Evolutionary conservation across 495 filamentous ascomycete species (phyloP), one percentile per base, ranked within the genome.

Genomic region (Penicillium mononematosum): DNA sequence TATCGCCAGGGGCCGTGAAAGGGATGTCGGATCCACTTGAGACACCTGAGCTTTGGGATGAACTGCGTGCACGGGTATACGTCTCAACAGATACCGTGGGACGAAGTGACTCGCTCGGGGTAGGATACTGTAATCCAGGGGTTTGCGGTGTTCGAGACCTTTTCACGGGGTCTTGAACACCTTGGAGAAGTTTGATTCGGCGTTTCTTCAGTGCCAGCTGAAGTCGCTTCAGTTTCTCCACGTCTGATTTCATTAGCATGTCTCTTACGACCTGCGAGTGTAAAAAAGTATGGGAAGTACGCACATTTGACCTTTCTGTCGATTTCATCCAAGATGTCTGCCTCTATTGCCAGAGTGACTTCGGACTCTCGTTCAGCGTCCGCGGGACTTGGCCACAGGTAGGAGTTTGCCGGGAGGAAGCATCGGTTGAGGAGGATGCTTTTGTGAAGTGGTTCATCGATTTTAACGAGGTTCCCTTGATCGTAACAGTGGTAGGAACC

Each of bases 141-240:
- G n/a, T 36, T 3, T 55, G 53, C 27, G 43, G 32, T 4, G 43
- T 47, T 4, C 19, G 8, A 10, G 42, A 27, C 10, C 22, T 36
- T n/a, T 54, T 55, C 7, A 3, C 8, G 3, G 53, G 53, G 8
- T 7, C 43, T 19, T 5, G 43, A 39, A 27, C 19, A 2, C 31
- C 14, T 10, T 39, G 14, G 3, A 55, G 14, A 6, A 55, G 53
- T 16, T 17, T 45, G 2, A 27, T 38, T 6, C 53, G 53, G n/a
- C 53, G 53, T 29, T 19, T 55, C 42, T 45, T 46, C 31, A 55
- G 32, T 14, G 53, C 17, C 22, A 46, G 53, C 32, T 55, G 43
- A n/a, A 55, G 53, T 38, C 43, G 42, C 43, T 55, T 45, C 32
- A 55, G n/a, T 29, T n/a, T 25, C 20, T 55, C 53, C 2, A 55